Percentiles rank a stretch among this genome's conserved stretches.
Conservation (phyloP, 768 basidiomycete genomes). For the Lentinus tigrinus region DNA sequence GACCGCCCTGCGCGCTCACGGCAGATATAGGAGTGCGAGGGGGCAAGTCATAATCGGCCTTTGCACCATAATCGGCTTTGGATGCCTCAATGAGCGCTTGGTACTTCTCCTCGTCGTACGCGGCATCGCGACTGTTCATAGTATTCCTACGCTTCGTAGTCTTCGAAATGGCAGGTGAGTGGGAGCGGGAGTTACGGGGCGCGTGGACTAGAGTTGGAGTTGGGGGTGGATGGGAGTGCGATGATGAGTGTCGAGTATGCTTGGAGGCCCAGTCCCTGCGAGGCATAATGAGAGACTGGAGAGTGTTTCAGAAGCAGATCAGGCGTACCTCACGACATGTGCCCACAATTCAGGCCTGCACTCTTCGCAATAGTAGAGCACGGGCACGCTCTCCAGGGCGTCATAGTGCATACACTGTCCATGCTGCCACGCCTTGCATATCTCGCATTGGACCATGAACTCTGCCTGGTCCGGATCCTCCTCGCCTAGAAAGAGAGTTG, state of each 20-base stretch:
- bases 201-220: conserved; percentile 31
- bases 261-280: conserved; percentile 58
- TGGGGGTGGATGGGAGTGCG: conserved; percentile 56
- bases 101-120: conserved; percentile 79
- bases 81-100: conserved; percentile 75
- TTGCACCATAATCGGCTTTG: conserved; percentile 51
- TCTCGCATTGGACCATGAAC: conserved; percentile 98
- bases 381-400: conserved; percentile 67
- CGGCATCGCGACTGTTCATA: conserved; percentile 96
- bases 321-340: conserved; percentile 75
- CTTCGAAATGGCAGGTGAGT: conserved; percentile 62
- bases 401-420: conserved; percentile 94
- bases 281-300: conserved; percentile 7
- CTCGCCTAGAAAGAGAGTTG: conserved; percentile 42
- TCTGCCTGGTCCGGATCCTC: conserved; percentile 79
- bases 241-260: conserved; percentile 61
- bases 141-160: conserved; percentile 90
- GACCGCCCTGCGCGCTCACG: conserved; percentile 18
- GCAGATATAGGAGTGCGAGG: conserved; percentile 16
- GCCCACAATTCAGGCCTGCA: conserved; percentile 86
- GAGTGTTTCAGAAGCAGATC: conserved; percentile 16
- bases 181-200: conserved; percentile 71
- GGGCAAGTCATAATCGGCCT: conserved; percentile 40
- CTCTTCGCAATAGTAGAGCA: conserved; percentile 91
- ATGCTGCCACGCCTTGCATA: conserved; percentile 98